Conservation (phyloP, 352 stramenopile species). For the Phytophthora fragariaefolia region DNA sequence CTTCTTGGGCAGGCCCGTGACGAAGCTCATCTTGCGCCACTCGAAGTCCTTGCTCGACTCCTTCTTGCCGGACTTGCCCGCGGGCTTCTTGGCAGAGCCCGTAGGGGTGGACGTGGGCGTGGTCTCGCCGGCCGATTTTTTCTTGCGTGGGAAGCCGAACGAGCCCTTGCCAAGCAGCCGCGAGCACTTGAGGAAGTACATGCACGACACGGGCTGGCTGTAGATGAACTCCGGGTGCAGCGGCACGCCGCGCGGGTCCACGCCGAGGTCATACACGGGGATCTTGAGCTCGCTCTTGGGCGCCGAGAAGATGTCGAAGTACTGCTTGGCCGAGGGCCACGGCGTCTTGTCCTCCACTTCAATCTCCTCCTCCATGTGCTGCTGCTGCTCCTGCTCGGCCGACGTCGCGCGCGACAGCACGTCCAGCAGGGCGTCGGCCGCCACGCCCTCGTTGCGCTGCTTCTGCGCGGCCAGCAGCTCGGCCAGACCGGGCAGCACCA, state of each 20-base stretch:
- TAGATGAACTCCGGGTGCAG: conserved; percentile 83
- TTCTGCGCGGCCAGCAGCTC: conserved; percentile 45
- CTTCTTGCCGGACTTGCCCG: conserved; percentile 39
- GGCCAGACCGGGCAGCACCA: conserved; percentile 49
- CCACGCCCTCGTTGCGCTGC: conserved; percentile 28
- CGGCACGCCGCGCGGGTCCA: conserved; percentile 74
- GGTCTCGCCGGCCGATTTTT: conserved; percentile 37
- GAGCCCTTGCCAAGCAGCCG: conserved; percentile 69
- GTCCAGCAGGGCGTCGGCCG: conserved; percentile 17
- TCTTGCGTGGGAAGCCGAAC: conserved; percentile 76
- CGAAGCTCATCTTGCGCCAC: conserved; percentile 87
- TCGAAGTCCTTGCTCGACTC: conserved; percentile 77
- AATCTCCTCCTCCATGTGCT: conserved; percentile 39
- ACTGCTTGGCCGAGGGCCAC: conserved; percentile 76
- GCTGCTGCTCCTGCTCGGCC: conserved; percentile 16
- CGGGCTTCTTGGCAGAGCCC: conserved; percentile 30
- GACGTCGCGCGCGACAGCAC: conserved; percentile 32
- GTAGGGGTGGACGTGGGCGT: conserved; percentile 11
- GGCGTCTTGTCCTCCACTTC: conserved; percentile 75
- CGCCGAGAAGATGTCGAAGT: conserved; percentile 59
- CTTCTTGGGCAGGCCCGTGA: conserved; percentile 81
- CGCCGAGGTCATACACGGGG: conserved; percentile 71
- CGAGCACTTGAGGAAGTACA: conserved; percentile 79
- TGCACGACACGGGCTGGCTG: conserved; percentile 71
- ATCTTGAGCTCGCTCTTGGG: conserved; percentile 47